Evolutionary conservation across 495 filamentous ascomycete species (phyloP).

Genomic region (Poronia punctata): DNA sequence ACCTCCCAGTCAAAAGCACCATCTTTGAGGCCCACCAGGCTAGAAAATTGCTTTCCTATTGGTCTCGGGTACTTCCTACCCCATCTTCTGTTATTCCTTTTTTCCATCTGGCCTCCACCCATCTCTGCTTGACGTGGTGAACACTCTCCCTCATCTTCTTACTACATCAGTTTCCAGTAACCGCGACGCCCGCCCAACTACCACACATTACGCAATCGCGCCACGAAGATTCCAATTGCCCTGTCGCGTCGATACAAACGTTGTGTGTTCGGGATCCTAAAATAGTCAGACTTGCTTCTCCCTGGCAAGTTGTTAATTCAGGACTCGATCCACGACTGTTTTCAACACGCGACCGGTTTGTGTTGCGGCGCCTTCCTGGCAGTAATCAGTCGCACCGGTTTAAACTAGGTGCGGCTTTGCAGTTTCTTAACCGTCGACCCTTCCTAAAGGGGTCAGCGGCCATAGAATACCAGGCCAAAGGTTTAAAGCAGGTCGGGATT

Average conservation of each 20-base stretch:
- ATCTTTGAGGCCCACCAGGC: no score
- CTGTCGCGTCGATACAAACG: not conserved
- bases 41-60: not conserved
- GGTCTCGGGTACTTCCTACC: constrained; percentile 1
- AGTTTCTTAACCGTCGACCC: no score
- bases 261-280: no score
- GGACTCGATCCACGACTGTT: no score
- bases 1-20: no score
- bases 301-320: no score
- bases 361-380: no score
- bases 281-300: no score
- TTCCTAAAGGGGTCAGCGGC: not conserved
- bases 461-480: not conserved
- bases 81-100: constrained; percentile 9
- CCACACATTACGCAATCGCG: not conserved
- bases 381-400: no score
- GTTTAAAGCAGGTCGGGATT: constrained; percentile 14
- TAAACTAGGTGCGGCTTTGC: no score
- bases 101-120: constrained; percentile 1
- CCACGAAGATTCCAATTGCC: not conserved
- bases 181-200: not conserved
- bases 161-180: not conserved
- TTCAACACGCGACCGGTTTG: no score
- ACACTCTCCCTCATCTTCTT: constrained; percentile 3
- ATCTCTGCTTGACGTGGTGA: constrained; percentile 2